A percentile compares a stretch with the other conserved stretches of the same genome.
phyloP scores from a whole-genome alignment of 2,329 filamentous ascomycete genomes.

The Sordariomycetes sp. region DNA sequence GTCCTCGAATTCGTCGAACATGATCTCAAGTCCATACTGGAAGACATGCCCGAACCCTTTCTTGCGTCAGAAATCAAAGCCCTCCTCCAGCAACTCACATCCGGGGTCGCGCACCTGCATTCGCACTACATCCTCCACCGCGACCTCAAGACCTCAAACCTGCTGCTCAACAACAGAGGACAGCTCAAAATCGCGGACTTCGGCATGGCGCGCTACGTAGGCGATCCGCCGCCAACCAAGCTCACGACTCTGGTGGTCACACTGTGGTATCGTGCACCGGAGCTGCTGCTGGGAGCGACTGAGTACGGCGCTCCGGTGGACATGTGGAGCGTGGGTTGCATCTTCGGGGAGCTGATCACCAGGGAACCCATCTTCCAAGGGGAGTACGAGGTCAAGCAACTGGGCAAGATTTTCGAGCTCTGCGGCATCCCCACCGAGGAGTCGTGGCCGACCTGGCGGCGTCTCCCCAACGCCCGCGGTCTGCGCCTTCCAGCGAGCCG shows the following conservation, averaged over 20 bases:
- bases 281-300: conserved; percentile 74
- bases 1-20: conserved; percentile 98
- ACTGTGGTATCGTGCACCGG: conserved; percentile 90
- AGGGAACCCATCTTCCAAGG: conserved; percentile 79
- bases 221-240: conserved; percentile 62
- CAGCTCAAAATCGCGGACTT: conserved; percentile 96
- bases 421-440: conserved; percentile 79
- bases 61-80: conserved; percentile 88
- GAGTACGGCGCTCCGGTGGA: conserved; percentile 72
- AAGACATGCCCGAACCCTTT: conserved; percentile 92
- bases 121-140: conserved; percentile 85
- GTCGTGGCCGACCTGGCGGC: conserved; percentile 77
- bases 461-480: conserved; percentile 76
- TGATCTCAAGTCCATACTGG: conserved; percentile 85
- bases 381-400: conserved; percentile 85
- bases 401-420: conserved; percentile 80
- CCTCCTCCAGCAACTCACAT: conserved; percentile 71
- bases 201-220: conserved; percentile 89
- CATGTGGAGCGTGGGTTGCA: conserved; percentile 94
- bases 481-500: conserved; percentile 56
- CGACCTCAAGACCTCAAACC: conserved; percentile 87
- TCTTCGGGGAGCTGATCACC: conserved; percentile 84
- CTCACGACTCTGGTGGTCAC: conserved; percentile 93
- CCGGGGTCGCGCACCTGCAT: conserved; percentile 79
- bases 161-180: conserved; percentile 91